Evolutionary conservation across 306 rosid genomes (phyloP).

Genomic region (Lablab purpureus): DNA sequence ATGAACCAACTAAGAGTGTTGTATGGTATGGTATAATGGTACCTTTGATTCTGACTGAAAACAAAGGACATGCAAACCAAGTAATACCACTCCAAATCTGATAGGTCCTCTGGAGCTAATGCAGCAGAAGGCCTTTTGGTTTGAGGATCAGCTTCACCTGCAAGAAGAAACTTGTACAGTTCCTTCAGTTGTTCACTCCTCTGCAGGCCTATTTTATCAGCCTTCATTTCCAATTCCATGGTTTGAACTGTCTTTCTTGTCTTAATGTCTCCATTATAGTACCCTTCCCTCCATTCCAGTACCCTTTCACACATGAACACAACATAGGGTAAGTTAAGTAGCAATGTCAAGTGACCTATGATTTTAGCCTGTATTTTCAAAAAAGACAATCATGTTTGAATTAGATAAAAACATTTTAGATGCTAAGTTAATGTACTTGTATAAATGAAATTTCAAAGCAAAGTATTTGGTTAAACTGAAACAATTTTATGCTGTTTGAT

Average conservation of each 20-base stretch:
- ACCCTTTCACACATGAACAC: conserved; percentile 54
- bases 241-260: conserved; percentile 75
- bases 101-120: conserved; percentile 85
- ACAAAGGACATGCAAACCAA: conserved; percentile 91
- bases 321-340: not conserved
- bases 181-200: conserved; percentile 87
- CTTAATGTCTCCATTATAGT: conserved; percentile 86
- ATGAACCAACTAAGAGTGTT: not conserved
- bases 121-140: conserved; percentile 69
- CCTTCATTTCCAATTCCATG: conserved; percentile 64
- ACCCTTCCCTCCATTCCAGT: conserved; percentile 87
- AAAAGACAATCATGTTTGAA: not conserved
- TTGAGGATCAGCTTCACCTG: conserved; percentile 63
- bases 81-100: conserved; percentile 95
- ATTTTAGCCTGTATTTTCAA: not conserved
- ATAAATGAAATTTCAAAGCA: too few relatives aligned
- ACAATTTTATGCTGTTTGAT: too few relatives aligned
- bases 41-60: conserved; percentile 75
- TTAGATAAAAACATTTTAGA: not conserved
- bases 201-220: conserved; percentile 65
- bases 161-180: conserved; percentile 74
- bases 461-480: too few relatives aligned
- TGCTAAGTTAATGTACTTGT: not conserved
- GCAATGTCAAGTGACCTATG: not conserved
- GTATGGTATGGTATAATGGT: not conserved